These are phyloP conservation scores for Phytopythium delawarense DNA, from an alignment of 352 stramenopile genomes.

Conservation along the genomic window DNA sequence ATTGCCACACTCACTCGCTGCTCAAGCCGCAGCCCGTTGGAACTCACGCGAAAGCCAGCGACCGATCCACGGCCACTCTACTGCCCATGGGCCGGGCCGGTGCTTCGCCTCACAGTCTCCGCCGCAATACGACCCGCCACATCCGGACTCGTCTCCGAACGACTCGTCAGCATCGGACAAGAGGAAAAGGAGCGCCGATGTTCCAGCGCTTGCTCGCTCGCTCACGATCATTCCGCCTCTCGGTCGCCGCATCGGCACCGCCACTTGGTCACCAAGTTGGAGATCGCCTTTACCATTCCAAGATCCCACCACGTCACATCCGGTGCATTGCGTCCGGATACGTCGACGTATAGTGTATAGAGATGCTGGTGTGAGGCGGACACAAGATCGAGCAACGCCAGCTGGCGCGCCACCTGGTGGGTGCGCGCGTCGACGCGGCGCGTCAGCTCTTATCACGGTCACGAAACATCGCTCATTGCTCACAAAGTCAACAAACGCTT, in stretches of 20 bases:
- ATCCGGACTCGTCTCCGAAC: background rate
- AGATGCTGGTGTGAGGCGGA: background rate
- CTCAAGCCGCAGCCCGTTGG: background rate
- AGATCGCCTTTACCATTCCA: background rate
- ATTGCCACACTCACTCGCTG: background rate
- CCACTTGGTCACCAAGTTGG: too few species aligned
- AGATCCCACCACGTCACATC: background rate
- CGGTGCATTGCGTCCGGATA: background rate
- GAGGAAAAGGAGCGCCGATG: background rate
- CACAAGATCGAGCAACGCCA: background rate
- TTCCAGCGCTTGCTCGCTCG: background rate
- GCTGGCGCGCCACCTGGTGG: conserved; percentile 6
- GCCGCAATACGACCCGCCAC: background rate
- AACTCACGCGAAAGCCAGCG: background rate
- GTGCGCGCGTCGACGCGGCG: background rate
- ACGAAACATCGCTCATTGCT: background rate
- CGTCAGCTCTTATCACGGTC: background rate
- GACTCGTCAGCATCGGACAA: background rate
- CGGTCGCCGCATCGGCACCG: background rate
- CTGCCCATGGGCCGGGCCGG: background rate
- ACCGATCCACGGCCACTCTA: background rate
- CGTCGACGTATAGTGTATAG: background rate
- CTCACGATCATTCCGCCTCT: background rate
- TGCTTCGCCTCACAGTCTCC: background rate
- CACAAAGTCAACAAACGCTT: background rate